phyloP scores from a whole-genome alignment of 1,284 basidiomycete genomes.

The Pseudozyma sp. region DNA sequence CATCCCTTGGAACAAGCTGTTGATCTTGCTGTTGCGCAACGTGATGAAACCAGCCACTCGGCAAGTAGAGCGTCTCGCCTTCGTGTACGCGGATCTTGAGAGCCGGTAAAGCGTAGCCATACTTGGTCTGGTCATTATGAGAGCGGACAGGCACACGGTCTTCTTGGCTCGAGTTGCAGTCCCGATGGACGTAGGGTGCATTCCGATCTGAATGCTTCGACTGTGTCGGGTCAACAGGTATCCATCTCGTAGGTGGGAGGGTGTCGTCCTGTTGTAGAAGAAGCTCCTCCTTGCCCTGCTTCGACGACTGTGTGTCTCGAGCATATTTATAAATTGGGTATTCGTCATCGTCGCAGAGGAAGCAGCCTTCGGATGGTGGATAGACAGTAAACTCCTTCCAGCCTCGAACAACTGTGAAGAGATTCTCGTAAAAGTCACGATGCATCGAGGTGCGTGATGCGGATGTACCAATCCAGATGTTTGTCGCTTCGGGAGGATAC shows the following conservation, averaged over 20 bases:
- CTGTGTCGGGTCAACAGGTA: slow-evolving; percentile 56
- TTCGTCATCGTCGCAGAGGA: slow-evolving; percentile 54
- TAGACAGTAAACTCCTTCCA: slow-evolving; percentile 61
- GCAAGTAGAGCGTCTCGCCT: slow-evolving; percentile 61
- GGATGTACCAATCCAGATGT: slow-evolving; percentile 62
- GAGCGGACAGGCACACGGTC: neutral
- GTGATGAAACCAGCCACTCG: slow-evolving; percentile 63
- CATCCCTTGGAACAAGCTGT: slow-evolving; percentile 13
- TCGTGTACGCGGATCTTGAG: slow-evolving; percentile 56
- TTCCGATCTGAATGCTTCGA: slow-evolving; percentile 45
- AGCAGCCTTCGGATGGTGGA: slow-evolving; percentile 54
- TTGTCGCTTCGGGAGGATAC: slow-evolving; percentile 56
- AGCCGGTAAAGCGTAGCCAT: slow-evolving; percentile 48
- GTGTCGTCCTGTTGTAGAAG: slow-evolving; percentile 17
- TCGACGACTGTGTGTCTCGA: neutral
- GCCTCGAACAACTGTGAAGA: slow-evolving; percentile 59
- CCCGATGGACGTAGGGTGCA: slow-evolving; percentile 33
- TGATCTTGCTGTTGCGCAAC: slow-evolving; percentile 58
- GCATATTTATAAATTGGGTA: slow-evolving; percentile 25
- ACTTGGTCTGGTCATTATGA: slow-evolving; percentile 30
- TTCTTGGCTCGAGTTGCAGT: slow-evolving; percentile 15
- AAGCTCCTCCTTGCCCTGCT: slow-evolving; percentile 5
- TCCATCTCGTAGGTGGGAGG: slow-evolving; percentile 54
- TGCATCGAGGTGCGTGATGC: slow-evolving; percentile 48
- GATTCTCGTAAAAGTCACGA: slow-evolving; percentile 64